Base-by-base conservation (phyloP, 331 rosid species). In the Malus hybrid region DNA sequence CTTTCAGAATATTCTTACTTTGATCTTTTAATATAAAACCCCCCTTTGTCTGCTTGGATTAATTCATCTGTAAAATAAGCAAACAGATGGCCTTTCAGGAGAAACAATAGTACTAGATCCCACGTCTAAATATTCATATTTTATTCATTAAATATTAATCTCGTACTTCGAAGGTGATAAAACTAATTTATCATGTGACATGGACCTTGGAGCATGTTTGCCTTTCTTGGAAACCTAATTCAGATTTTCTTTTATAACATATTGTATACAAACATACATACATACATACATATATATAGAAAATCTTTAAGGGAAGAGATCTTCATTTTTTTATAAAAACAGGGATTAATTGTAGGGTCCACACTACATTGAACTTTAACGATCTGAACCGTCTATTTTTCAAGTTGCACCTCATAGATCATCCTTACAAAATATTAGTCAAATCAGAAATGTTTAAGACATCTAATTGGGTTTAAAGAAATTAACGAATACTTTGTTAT, bases 211-310 rank as follows among this genome's bases (percentile, higher is more conserved):
- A 67, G 80, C 31, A 67, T 76, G 74, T 56, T 56, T 56, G 74
- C 73, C 80, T 19, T 12, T 67, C 60, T 76, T n/a, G 74, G n/a
- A 56, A 76, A 54, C 18, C 15, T 11, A 56, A 36, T 50, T 50
- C 56, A 46, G 1, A 46, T 46, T 13, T 46, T 36, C 44, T 9
- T 9, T 36, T 36, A 6, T 36, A 7, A 36, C 42, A 36, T 36
- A 36, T 31, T 31, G 33, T 31, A 2, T 31, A 3, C 33, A 36
- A 2, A 34, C 8, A 33, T 6, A 33, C 1, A 33, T 33, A 33
- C 6, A 33, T 33, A 33, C 6, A 33, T 33, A 33, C 2, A 33
- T 33, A 33, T 0, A 24, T 24, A 24, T 24, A 24, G 24, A 24
- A 24, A 24, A 24, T 24, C 24, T 24, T 24, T 24, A 24, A 24